These are phyloP conservation scores for Yamadazyma sp. DNA, from an alignment of 1,139 yeast species.

Conservation along the genomic window DNA sequence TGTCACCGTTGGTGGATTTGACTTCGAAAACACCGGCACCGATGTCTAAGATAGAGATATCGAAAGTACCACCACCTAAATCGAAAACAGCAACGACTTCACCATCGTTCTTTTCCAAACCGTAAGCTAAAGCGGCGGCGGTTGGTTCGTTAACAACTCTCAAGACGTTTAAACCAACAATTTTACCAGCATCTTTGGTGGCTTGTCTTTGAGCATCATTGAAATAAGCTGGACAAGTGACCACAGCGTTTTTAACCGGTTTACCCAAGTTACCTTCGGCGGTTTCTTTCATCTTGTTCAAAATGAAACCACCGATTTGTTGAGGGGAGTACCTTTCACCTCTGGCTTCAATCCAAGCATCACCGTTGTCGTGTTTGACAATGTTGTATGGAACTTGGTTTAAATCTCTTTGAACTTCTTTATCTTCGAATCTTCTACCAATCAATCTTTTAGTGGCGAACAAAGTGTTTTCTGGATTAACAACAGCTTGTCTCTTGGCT, in stretches of 20 bases:
- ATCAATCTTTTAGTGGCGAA: constrained; percentile 98
- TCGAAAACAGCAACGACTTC: constrained; percentile 82
- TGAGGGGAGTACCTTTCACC: constrained; percentile 89
- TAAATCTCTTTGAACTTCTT: constrained; percentile 95
- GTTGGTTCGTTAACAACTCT: constrained; percentile 65
- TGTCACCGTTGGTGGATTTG: constrained; percentile 99
- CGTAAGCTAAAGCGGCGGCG: constrained; percentile 65
- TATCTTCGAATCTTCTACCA: constrained; percentile 96
- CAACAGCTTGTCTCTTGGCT: constrained; percentile 98
- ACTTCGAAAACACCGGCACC: constrained; percentile 99
- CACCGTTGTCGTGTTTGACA: constrained; percentile 94
- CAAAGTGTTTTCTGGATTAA: constrained; percentile 95
- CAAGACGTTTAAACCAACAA: constrained; percentile 60
- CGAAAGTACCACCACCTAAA: constrained; percentile 99
- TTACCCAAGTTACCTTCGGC: constrained; percentile 66
- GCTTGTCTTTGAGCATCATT: constrained; percentile 66
- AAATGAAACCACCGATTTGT: constrained; percentile 95
- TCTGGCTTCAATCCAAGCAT: constrained; percentile 99
- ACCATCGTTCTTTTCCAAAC: constrained; percentile 67
- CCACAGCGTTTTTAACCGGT: constrained; percentile 67
- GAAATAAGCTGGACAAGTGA: constrained; percentile 68
- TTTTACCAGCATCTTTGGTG: constrained; percentile 62
- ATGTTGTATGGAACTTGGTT: constrained; percentile 97
- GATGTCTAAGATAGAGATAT: constrained; percentile 93
- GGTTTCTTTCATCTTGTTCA: constrained; percentile 94